Evolutionary conservation across 139 green algal species (phyloP).

Genomic region (Volvox reticuliferus): DNA sequence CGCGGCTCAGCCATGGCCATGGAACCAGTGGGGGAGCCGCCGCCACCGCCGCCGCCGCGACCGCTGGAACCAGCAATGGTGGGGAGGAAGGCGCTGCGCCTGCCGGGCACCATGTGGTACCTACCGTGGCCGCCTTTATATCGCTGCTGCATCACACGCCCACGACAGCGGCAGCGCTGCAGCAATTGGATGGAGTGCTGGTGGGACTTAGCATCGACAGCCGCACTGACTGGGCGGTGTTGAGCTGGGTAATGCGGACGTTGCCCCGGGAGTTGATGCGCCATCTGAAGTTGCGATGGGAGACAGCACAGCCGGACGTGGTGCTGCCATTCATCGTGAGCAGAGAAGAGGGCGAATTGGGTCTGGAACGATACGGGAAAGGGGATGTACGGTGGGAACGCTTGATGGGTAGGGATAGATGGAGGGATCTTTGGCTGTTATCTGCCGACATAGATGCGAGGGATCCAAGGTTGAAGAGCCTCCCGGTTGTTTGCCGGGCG

Average conservation of each 20-base stretch:
- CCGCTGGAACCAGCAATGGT: no score
- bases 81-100: neutral
- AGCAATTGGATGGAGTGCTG: conserved; percentile 26
- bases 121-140: neutral
- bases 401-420: neutral
- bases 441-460: no score
- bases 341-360: neutral
- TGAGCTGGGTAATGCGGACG: conserved; percentile 42
- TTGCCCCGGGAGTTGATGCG: conserved; percentile 32
- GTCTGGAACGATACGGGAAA: no score
- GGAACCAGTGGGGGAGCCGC: neutral
- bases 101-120: neutral
- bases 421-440: no score
- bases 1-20: neutral
- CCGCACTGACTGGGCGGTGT: conserved; percentile 27
- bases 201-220: conserved; percentile 1
- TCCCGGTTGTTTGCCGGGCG: no score
- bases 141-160: neutral
- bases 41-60: neutral
- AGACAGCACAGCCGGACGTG: conserved; percentile 31
- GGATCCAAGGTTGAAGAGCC: no score
- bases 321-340: conserved; percentile 41
- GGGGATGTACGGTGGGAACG: neutral
- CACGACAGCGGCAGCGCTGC: conserved; percentile 22
- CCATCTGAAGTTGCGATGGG: conserved; percentile 32